A percentile compares a stretch with the other conserved stretches of the same genome.
phyloP scores from a whole-genome alignment of 1,284 basidiomycete genomes.

The Mycosarcoma mackinlayi region DNA sequence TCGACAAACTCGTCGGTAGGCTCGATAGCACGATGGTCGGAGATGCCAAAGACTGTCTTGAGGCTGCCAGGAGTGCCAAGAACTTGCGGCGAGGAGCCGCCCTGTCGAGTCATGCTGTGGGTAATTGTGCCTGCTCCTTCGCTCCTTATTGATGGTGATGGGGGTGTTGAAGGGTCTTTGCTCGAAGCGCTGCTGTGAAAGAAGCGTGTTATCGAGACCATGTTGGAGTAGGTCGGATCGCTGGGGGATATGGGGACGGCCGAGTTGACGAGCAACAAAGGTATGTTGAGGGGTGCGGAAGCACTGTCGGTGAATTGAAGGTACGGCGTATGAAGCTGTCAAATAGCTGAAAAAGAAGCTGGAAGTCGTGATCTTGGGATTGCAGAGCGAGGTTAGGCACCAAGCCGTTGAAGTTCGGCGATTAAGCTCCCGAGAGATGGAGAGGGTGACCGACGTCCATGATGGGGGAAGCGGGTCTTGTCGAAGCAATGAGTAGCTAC shows the following conservation, averaged over 20 bases:
- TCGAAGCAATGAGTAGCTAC: constrained; percentile 3
- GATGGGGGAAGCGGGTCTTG: constrained; percentile 34
- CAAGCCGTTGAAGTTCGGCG: constrained; percentile 13
- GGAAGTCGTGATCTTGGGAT: not conserved
- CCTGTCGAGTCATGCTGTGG: constrained; percentile 9
- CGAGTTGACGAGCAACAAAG: constrained; percentile 15
- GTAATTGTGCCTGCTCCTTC: not conserved
- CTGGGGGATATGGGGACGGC: not conserved
- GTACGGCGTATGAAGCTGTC: not conserved
- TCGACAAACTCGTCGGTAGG: constrained; percentile 20
- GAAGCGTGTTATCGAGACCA: constrained; percentile 29
- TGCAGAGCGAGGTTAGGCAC: not conserved
- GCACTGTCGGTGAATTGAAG: constrained; percentile 4
- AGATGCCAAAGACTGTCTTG: constrained; percentile 20
- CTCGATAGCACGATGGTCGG: not conserved
- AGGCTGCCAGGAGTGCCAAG: constrained; percentile 34
- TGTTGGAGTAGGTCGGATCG: not conserved
- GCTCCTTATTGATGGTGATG: constrained; percentile 7
- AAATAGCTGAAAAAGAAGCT: not conserved
- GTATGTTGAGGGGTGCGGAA: not conserved
- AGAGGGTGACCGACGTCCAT: constrained; percentile 43
- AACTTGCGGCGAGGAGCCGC: not conserved
- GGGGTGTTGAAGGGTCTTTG: not conserved
- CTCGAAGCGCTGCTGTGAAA: constrained; percentile 2
- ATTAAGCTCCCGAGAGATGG: constrained; percentile 27